Conservation (phyloP, 495 filamentous ascomycete species). For the Penicillium bialowiezense region DNA sequence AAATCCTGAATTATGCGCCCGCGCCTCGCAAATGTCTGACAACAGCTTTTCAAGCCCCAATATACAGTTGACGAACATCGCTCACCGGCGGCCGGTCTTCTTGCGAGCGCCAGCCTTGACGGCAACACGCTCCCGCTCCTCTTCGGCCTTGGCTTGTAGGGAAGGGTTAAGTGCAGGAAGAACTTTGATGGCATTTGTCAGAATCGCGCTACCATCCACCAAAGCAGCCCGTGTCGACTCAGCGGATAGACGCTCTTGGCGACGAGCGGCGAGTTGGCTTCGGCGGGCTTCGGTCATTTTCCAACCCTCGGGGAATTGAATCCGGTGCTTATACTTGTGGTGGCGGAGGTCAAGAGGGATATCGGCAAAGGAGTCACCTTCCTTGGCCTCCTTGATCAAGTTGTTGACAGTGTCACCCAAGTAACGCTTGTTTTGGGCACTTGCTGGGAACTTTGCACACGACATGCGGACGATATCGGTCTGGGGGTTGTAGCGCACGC, state of each 20-base stretch:
- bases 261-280: slow-evolving; percentile 57
- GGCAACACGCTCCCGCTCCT: slow-evolving; percentile 42
- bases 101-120: slow-evolving; percentile 32
- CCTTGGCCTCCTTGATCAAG: slow-evolving; percentile 73
- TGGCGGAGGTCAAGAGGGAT: slow-evolving; percentile 89
- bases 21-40: slow-evolving; percentile 35
- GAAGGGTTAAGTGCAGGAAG: slow-evolving; percentile 38
- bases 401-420: slow-evolving; percentile 73
- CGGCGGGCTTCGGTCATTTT: slow-evolving; percentile 67
- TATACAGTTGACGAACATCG: slow-evolving; percentile 21
- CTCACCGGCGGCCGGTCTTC: slow-evolving; percentile 26
- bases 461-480: slow-evolving; percentile 85
- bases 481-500: slow-evolving; percentile 85
- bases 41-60: slow-evolving; percentile 24
- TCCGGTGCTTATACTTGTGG: slow-evolving; percentile 65
- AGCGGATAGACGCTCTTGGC: slow-evolving; percentile 39
- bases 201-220: slow-evolving; percentile 40
- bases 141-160: slow-evolving; percentile 26
- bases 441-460: slow-evolving; percentile 80
- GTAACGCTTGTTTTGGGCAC: slow-evolving; percentile 95
- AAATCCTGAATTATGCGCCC: slow-evolving; percentile 36
- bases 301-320: slow-evolving; percentile 79
- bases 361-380: slow-evolving; percentile 83
- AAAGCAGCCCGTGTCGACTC: slow-evolving; percentile 24
- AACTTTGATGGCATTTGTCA: slow-evolving; percentile 29